phyloP scores from a whole-genome alignment of 495 filamentous ascomycete species.

The Parmelia sp. region DNA sequence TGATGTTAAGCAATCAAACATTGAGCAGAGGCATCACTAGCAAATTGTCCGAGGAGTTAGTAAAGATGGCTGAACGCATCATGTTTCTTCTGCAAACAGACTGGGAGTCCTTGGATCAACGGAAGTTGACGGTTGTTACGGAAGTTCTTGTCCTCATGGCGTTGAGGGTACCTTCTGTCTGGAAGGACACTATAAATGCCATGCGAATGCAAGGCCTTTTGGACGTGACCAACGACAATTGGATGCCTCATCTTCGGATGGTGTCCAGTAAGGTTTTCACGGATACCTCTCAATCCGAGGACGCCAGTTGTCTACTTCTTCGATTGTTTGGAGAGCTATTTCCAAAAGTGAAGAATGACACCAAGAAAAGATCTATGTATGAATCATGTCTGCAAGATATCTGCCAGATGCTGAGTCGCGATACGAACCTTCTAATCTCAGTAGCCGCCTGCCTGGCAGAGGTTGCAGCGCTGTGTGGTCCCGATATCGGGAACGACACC shows the following conservation, averaged over 20 bases:
- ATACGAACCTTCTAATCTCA: slow-evolving; percentile 6
- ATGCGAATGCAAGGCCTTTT: slow-evolving; percentile 16
- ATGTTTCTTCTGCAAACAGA: not conserved
- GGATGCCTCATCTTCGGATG: slow-evolving; percentile 12
- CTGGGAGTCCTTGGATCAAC: not conserved
- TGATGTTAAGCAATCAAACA: slow-evolving; percentile 5
- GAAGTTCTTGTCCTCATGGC: slow-evolving; percentile 6
- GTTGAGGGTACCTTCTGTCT: slow-evolving; percentile 3
- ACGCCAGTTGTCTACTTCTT: slow-evolving; percentile 7
- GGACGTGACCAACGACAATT: slow-evolving; percentile 8
- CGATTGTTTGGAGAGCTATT: not conserved
- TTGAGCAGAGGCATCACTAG: not conserved
- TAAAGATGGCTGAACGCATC: slow-evolving; percentile 7
- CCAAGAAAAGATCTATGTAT: not conserved
- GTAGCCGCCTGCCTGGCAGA: slow-evolving; percentile 11
- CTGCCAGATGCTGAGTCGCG: not conserved
- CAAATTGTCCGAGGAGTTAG: not conserved
- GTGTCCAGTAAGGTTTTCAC: slow-evolving; percentile 6
- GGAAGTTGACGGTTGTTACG: slow-evolving; percentile 1
- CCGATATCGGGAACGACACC: slow-evolving; percentile 4
- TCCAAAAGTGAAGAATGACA: slow-evolving; percentile 5
- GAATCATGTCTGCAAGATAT: slow-evolving; percentile 1
- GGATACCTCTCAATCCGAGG: slow-evolving; percentile 7
- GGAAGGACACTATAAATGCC: slow-evolving; percentile 1
- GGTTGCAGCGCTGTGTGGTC: slow-evolving; percentile 12